Evolutionary conservation across 345 rosid genomes (phyloP), one percentile per base, ranked within the genome.

Genomic region (Linum lewisii): DNA sequence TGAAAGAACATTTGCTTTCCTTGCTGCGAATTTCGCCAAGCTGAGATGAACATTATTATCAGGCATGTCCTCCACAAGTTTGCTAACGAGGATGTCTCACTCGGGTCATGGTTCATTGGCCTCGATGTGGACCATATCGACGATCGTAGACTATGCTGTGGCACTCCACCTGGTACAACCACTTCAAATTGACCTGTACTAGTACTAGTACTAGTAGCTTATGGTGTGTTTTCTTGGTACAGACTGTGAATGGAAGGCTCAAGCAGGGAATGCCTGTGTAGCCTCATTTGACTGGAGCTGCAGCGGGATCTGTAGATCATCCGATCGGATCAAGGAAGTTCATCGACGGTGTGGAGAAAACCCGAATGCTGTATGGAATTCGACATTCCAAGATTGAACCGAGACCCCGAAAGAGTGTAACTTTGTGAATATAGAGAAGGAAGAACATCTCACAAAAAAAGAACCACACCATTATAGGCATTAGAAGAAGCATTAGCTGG

Each of bases 181-280:
- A n/a, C n/a, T n/a, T n/a, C n/a, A n/a, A n/a, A n/a, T n/a, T n/a
- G n/a, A n/a, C n/a, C n/a, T n/a, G n/a, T n/a, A n/a, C n/a, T n/a
- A n/a, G n/a, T n/a, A n/a, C n/a, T n/a, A n/a, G n/a, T n/a, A n/a
- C n/a, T n/a, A n/a, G n/a, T n/a, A n/a, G n/a, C n/a, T n/a, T n/a
- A n/a, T n/a, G n/a, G n/a, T n/a, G n/a, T n/a, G n/a, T n/a, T n/a
- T n/a, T n/a, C n/a, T n/a, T n/a, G n/a, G n/a, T n/a, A n/a, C 54
- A 52, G 56, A 52, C 21, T 52, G 56, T 9, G 56, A 52, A 24
- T 52, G 56, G 56, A 52, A 52, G 56, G 56, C 56, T 21, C 56
- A 52, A 21, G 56, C 56, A 4, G 56, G 56, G 3, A 52, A 52
- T 15, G 25, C 20, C 23, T 52, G 56, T 13, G 56, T 52, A 20